Conservation (phyloP, 148 eudicot species). For the Polygonum maritimum region DNA sequence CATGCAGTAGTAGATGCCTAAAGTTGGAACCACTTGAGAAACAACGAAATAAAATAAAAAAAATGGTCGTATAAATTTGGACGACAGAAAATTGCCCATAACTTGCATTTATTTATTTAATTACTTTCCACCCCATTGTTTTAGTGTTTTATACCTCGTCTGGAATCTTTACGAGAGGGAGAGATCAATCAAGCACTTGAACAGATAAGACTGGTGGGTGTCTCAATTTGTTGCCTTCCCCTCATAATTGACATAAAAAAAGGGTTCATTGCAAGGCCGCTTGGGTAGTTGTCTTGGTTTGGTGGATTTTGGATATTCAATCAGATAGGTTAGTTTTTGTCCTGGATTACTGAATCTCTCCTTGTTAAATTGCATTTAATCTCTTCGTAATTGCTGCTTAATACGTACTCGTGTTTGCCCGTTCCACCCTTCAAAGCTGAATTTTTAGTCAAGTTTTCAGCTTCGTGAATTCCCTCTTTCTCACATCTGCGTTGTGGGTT, state of each 20-base stretch:
- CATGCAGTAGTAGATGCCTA: too few relatives aligned
- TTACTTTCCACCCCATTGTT: neutral
- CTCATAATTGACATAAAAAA: constrained; percentile 2
- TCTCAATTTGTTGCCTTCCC: constrained; percentile 12
- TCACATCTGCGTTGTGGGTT: neutral
- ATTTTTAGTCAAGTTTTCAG: neutral
- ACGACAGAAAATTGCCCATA: neutral
- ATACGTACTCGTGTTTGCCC: neutral
- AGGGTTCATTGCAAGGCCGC: constrained; percentile 1
- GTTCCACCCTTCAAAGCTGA: neutral
- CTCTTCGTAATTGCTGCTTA: constrained; percentile 2
- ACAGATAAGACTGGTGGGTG: constrained; percentile 30
- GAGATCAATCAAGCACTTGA: constrained; percentile 13
- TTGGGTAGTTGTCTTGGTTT: neutral
- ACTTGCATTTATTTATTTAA: neutral
- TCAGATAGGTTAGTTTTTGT: constrained; percentile 1
- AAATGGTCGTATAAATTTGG: neutral
- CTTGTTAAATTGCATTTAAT: neutral
- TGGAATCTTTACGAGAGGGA: constrained; percentile 14
- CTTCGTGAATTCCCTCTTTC: neutral
- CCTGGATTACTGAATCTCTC: neutral
- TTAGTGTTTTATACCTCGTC: neutral
- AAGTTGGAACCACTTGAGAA: neutral
- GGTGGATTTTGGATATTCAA: neutral
- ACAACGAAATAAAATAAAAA: neutral